phyloP scores from a whole-genome alignment of 495 filamentous ascomycete species.

The Xylaria curta region DNA sequence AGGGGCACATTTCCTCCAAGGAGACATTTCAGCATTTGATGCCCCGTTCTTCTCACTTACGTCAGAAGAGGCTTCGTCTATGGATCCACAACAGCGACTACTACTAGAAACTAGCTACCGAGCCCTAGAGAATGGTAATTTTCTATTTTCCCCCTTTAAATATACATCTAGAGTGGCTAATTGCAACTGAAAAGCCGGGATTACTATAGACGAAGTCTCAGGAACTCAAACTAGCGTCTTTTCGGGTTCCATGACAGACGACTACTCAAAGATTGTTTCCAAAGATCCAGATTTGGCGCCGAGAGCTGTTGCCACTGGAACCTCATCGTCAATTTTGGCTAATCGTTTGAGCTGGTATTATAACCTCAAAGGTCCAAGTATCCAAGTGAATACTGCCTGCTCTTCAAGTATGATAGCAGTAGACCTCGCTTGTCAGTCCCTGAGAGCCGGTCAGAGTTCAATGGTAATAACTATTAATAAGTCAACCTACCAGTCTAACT shows the following conservation, averaged over 20 bases:
- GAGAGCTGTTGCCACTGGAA: constrained; percentile 35
- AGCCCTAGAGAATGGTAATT: constrained; percentile 46
- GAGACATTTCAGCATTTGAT: constrained; percentile 52
- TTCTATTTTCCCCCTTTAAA: neutral
- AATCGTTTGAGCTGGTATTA: constrained; percentile 61
- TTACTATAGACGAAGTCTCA: constrained; percentile 31
- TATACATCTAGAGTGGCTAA: constrained; percentile 31
- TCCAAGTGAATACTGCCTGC: constrained; percentile 79
- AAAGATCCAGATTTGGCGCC: constrained; percentile 38
- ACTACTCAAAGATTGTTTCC: constrained; percentile 35
- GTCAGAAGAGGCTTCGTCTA: constrained; percentile 49
- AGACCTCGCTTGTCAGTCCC: constrained; percentile 72
- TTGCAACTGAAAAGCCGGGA: constrained; percentile 30
- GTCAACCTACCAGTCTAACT: neutral
- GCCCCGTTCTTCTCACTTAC: constrained; percentile 59
- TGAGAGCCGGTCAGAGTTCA: too few species aligned
- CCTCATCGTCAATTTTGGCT: constrained; percentile 48
- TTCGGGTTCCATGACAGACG: constrained; percentile 37
- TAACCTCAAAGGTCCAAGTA: constrained; percentile 52
- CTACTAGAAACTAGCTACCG: constrained; percentile 58
- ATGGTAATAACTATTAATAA: too few species aligned
- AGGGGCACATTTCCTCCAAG: constrained; percentile 35
- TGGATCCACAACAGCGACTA: too few species aligned
- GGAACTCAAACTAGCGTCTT: constrained; percentile 38
- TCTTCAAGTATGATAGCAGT: constrained; percentile 64